A percentile compares a stretch with the other conserved stretches of the same genome.
Evolutionary conservation across 2,329 filamentous ascomycete genomes (phyloP).

Genomic region (Cercospora sp.): DNA sequence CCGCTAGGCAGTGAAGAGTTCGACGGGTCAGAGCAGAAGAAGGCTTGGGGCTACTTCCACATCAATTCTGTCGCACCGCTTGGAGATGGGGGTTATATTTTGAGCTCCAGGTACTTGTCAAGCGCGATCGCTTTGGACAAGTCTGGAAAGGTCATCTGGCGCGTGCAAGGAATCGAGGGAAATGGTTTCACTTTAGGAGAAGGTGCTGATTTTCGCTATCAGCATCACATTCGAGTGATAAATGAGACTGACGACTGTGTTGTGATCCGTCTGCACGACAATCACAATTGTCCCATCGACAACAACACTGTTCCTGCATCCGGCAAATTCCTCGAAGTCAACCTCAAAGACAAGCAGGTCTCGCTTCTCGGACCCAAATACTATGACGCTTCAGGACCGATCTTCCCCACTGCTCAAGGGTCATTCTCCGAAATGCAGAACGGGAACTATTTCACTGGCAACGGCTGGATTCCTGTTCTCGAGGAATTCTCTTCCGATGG

Average conservation of each 20-base stretch:
- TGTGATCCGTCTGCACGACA: slow-evolving; percentile 22
- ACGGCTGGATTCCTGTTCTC: slow-evolving; percentile 27
- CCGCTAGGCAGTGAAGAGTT: slow-evolving; percentile 25
- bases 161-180: slow-evolving; percentile 21
- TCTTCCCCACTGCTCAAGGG: slow-evolving; percentile 27
- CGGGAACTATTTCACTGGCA: slow-evolving; percentile 22
- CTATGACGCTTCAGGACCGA: slow-evolving; percentile 18
- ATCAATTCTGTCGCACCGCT: slow-evolving; percentile 25
- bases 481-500: slow-evolving; percentile 26
- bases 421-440: slow-evolving; percentile 16
- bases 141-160: slow-evolving; percentile 25
- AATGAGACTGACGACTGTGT: slow-evolving; percentile 6
- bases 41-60: slow-evolving; percentile 31
- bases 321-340: slow-evolving; percentile 24
- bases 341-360: slow-evolving; percentile 17
- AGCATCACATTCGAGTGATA: slow-evolving; percentile 26
- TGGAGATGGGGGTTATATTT: slow-evolving; percentile 23
- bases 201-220: slow-evolving; percentile 26
- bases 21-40: slow-evolving; percentile 20
- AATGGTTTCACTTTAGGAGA: slow-evolving; percentile 18
- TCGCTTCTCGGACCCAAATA: slow-evolving; percentile 17
- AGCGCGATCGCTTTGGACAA: slow-evolving; percentile 23
- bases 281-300: slow-evolving; percentile 28
- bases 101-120: slow-evolving; percentile 27
- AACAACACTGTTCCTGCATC: slow-evolving; percentile 23